A percentile compares a stretch with the other conserved stretches of the same genome.
phyloP scores from a whole-genome alignment of 768 basidiomycete genomes.

The Amanita rubescens region DNA sequence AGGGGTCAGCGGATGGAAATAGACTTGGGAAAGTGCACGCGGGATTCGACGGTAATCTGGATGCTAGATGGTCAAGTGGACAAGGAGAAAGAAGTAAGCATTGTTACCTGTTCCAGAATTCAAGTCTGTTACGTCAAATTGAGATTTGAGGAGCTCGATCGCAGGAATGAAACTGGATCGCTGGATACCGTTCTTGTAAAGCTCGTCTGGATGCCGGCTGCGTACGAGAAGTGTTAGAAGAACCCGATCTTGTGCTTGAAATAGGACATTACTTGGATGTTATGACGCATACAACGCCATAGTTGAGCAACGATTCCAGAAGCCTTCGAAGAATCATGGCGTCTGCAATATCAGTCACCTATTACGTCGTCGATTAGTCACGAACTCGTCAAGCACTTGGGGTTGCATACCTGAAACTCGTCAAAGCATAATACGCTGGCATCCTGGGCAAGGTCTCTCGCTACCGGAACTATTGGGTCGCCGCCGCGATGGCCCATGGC shows the following conservation, averaged over 20 bases:
- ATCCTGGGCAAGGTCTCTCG: conserved; percentile 77
- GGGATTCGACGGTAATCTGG: conserved; percentile 93
- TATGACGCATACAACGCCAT: conserved; percentile 91
- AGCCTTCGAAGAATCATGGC: conserved; percentile 95
- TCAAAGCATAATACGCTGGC: conserved; percentile 91
- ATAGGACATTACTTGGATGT: conserved; percentile 77
- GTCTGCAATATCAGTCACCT: conserved; percentile 96
- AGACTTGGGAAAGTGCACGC: conserved; percentile 88
- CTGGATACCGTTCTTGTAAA: conserved; percentile 99
- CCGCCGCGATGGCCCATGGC: conserved; percentile 60
- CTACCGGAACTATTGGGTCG: conserved; percentile 84
- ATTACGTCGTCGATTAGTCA: conserved; percentile 5
- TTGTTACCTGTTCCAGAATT: conserved; percentile 86
- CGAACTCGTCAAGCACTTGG: background rate
- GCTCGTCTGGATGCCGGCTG: conserved; percentile 94
- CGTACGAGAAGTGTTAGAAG: background rate
- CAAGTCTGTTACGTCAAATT: conserved; percentile 84
- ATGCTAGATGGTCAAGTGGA: background rate
- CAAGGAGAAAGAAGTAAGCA: background rate
- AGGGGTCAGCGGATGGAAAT: conserved; percentile 72
- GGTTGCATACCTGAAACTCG: conserved; percentile 77
- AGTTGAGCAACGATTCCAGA: conserved; percentile 76
- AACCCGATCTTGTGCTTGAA: background rate
- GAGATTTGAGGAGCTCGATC: conserved; percentile 85
- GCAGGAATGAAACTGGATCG: conserved; percentile 90